These are phyloP conservation scores for Neurospora intermedia DNA, from an alignment of 495 filamentous ascomycete genomes.

Conservation along the genomic window DNA sequence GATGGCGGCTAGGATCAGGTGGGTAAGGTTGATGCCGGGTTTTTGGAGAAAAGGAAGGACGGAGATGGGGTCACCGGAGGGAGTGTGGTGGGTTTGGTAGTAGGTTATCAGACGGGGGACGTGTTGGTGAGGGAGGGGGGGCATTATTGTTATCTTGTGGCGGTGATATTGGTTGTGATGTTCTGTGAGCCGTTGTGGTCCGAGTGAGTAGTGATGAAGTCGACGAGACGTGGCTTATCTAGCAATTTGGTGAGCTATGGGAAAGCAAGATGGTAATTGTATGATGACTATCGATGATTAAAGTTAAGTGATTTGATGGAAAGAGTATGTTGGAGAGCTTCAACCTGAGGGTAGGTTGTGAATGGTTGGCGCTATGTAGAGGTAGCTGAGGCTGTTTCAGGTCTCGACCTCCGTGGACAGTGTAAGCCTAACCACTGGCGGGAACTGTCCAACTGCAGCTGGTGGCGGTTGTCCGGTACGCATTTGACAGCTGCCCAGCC, in stretches of 20 bases:
- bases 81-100: slow-evolving; percentile 39
- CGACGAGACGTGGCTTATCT: not conserved
- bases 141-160: not conserved
- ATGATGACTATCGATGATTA: not conserved
- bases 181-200: not conserved
- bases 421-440: not conserved
- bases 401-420: not conserved
- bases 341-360: not conserved
- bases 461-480: not conserved
- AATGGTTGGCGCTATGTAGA: not conserved
- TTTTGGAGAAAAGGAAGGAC: slow-evolving; percentile 58
- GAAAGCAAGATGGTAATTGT: not conserved
- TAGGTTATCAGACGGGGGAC: slow-evolving; percentile 14
- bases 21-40: slow-evolving; percentile 46
- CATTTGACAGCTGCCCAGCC: not conserved
- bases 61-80: slow-evolving; percentile 50
- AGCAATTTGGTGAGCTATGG: not conserved
- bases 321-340: not conserved
- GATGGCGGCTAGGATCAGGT: slow-evolving; percentile 69
- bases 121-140: slow-evolving; percentile 10
- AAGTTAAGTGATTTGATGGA: not conserved
- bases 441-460: not conserved
- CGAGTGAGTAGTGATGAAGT: not conserved
- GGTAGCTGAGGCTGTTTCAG: not conserved
- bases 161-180: not conserved